Percentiles rank a stretch among this genome's conserved stretches.
Conservation (phyloP, 305 asterid species). For the Fraxinus ornus region DNA sequence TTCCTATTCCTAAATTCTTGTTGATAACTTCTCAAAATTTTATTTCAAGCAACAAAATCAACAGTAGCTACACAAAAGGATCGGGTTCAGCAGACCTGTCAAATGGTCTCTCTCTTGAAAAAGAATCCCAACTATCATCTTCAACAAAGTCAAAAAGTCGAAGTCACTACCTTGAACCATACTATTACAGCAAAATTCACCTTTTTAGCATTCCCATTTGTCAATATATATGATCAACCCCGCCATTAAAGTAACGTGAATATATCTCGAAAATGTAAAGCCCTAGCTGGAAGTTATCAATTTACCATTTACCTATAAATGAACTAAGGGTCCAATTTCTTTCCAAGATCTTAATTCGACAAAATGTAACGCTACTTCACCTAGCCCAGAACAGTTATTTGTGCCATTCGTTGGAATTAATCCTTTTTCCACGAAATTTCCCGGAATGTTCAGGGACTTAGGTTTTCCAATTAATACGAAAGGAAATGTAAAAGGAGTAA, state of each 20-base stretch:
- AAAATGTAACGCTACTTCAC: background rate
- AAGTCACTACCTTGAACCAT: conserved; percentile 1
- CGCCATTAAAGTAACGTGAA: background rate
- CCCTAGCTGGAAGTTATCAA: too few species aligned
- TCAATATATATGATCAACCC: background rate
- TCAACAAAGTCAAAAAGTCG: conserved; percentile 4
- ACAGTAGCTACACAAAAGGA: background rate
- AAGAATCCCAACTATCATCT: background rate
- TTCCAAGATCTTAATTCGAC: too few species aligned
- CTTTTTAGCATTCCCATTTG: conserved; percentile 1
- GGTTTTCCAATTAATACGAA: background rate
- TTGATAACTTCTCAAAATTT: background rate
- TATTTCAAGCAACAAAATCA: background rate
- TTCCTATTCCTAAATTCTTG: background rate
- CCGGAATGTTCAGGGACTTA: background rate
- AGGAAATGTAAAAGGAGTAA: background rate
- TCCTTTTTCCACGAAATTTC: background rate
- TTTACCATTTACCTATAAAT: too few species aligned
- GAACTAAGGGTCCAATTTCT: too few species aligned
- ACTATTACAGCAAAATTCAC: conserved; percentile 11
- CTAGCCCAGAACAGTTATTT: too few species aligned
- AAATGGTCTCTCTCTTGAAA: background rate
- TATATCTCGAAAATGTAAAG: too few species aligned
- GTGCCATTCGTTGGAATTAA: background rate
- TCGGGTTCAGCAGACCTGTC: background rate